Base-by-base conservation (phyloP, 305 asterid species). In the Fraxinus ornus region DNA sequence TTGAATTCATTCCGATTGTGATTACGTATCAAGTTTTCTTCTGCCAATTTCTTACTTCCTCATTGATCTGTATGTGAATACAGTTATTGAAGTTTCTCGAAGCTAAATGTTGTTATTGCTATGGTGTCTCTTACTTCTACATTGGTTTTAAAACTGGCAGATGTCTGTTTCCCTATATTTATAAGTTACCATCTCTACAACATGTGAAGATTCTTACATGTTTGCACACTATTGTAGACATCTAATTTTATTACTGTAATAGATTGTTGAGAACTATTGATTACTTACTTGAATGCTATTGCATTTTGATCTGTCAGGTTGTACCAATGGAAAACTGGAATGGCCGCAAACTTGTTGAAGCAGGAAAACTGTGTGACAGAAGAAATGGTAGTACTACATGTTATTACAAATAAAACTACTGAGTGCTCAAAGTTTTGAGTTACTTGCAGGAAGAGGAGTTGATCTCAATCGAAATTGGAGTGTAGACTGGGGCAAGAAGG, bases 401-500 rank as follows among this genome's bases (percentile, higher is more conserved):
- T 80, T 60, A 78, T 72, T 75, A 74, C 76, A 76, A 19, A 22
- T 33, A n/a, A 33, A 80, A 79, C 71, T 55, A 41, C 60, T 32
- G 35, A 78, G 82, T 73, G 79, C 77, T 84, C 44, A 83, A 72
- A 60, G 26, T 71, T 55, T 79, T 75, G 79, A 70, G 57, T 84
- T 80, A 81, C 36, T 85, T 82, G 80, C 94, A 94, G 98, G 99
- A 85, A 87, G 99, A 91, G 98, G 98, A 83, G 99, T 95, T 81
- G 99, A 95, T 90, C 96, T 95, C 60, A 95, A 95, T 84, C 91
- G 98, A 75, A 95, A 95, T 64, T 95, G 99, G 99, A 91, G 97
- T 85, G 98, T 95, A 32, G 99, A 94, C 86, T 95, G 99, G 98
- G 99, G 98, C 70, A 94, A 94, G 88, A 95, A 95, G 84, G 99